Evolutionary conservation across 768 basidiomycete genomes (phyloP), one percentile per base, ranked within the genome.

Genomic region (Suillus subalutaceus): DNA sequence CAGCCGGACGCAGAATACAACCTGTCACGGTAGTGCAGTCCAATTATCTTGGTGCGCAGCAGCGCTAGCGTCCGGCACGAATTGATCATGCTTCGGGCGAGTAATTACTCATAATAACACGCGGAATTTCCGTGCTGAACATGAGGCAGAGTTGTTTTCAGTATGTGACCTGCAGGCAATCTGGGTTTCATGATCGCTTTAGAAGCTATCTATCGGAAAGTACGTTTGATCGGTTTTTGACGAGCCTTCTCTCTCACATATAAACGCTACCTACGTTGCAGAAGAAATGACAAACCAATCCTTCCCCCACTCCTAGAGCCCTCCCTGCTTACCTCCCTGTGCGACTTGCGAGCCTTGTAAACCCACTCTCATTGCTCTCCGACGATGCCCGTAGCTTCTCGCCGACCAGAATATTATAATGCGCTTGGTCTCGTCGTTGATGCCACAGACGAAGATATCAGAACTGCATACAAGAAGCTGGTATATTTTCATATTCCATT

Each of bases 381-480:
- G 66, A 76, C 63, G 63, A 78, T 77, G 77, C 66, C 77, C 65
- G 60, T 68, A 35, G 62, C 41, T 40, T 23, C 37, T 23, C 67
- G 65, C 48, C 75, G 75, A 64, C 68, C 67, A 44, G 72, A 74
- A 63, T 59, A 76, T 63, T 80, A 82, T 68, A 78, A 81, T 63
- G 77, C 84, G 65, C 78, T 88, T 58, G 85, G 82, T 65, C 74
- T 88, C 69, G 26, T 69, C 63, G 74, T 72, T 43, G 78, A 81
- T 67, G 84, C 86, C 37, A 83, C 78, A 63, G 76, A 82, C 66
- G 83, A 86, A 56, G 84, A 83, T 57, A 83, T 89, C 75, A 85
- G 82, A 74, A 77, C 80, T 62, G 87, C 88, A 16, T 90, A 90
- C 78, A 88, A 85, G 78, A 84, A 81, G 74, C 79, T 86, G 78